Evolutionary conservation across 1,139 yeast genomes (phyloP).

Genomic region (Taphrina confusa): DNA sequence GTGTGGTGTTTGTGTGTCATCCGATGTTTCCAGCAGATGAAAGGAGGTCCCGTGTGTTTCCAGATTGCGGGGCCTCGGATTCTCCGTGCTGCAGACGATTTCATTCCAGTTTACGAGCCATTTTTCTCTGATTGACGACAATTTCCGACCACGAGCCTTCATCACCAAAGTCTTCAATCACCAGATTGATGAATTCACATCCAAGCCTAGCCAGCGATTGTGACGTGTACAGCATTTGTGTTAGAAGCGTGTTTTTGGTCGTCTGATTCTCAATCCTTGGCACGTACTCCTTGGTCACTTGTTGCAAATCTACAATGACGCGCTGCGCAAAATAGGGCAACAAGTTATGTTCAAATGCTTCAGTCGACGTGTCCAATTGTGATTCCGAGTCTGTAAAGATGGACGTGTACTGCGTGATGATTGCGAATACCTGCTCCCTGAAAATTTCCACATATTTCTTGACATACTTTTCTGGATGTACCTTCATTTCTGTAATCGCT

Average conservation of each 20-base stretch:
- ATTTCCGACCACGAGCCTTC: slow-evolving; percentile 27
- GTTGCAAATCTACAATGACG: slow-evolving; percentile 47
- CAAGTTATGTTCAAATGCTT: slow-evolving; percentile 45
- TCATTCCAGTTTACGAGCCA: slow-evolving; percentile 23
- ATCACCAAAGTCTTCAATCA: slow-evolving; percentile 39
- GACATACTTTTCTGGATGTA: slow-evolving; percentile 61
- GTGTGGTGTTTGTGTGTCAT: background rate
- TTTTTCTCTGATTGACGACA: slow-evolving; percentile 26
- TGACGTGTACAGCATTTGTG: slow-evolving; percentile 75
- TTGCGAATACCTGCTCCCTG: slow-evolving; percentile 76
- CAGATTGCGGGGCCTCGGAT: background rate
- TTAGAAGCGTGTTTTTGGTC: slow-evolving; percentile 61
- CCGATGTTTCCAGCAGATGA: background rate
- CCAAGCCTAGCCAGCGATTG: slow-evolving; percentile 71
- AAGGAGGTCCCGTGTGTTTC: background rate
- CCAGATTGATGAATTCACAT: slow-evolving; percentile 59
- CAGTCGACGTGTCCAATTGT: slow-evolving; percentile 32
- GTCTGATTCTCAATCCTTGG: slow-evolving; percentile 51
- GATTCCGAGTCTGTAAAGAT: slow-evolving; percentile 50
- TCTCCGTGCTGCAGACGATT: background rate
- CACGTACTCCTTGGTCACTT: slow-evolving; percentile 47
- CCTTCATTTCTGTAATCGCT: slow-evolving; percentile 57
- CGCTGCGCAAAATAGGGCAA: slow-evolving; percentile 52
- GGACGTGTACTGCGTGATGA: slow-evolving; percentile 65
- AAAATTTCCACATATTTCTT: slow-evolving; percentile 79